Percentiles rank a stretch among this genome's conserved stretches.
These are phyloP conservation scores for Penicillium sp. DNA, from an alignment of 2,329 filamentous ascomycete species.

Conservation along the genomic window DNA sequence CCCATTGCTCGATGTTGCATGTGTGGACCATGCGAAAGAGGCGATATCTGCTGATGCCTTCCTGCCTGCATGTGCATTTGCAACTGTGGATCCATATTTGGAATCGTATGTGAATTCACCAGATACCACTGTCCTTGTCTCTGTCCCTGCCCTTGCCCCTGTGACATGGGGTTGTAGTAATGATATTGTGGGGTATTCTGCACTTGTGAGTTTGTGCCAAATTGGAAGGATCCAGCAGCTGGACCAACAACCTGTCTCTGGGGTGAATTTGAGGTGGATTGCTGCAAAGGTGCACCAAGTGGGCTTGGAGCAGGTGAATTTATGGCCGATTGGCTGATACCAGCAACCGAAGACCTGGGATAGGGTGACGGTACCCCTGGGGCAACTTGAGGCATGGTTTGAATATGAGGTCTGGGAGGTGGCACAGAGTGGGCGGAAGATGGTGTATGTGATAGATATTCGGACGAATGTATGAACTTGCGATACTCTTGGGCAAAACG, in stretches of 20 bases:
- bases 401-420: background rate
- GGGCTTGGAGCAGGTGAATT: background rate
- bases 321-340: background rate
- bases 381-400: background rate
- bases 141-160: background rate
- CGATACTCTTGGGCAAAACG: background rate
- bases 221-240: background rate
- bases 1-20: background rate
- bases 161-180: background rate
- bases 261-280: background rate
- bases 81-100: background rate
- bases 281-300: background rate
- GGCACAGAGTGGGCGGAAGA: background rate
- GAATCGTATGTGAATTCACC: background rate
- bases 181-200: background rate
- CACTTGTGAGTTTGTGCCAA: background rate
- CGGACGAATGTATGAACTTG: background rate
- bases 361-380: background rate
- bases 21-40: background rate
- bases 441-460: background rate
- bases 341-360: background rate
- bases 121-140: background rate
- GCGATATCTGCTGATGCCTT: background rate
- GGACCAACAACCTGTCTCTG: background rate
- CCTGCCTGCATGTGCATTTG: background rate